Evolutionary conservation across 352 stramenopile species (phyloP).

Genomic region (Globisporangium paddicum): DNA sequence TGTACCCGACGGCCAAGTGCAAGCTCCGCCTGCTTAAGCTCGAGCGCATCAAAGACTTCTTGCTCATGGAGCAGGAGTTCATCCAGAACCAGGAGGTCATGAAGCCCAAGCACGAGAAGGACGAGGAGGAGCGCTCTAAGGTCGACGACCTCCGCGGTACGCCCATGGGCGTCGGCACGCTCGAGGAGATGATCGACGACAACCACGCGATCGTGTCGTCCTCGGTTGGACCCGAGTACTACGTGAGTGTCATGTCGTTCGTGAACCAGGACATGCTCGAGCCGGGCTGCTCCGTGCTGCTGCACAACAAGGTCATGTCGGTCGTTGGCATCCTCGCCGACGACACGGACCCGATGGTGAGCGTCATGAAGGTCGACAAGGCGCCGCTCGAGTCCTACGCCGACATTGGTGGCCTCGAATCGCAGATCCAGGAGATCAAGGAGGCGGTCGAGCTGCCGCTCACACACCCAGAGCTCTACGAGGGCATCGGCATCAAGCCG

Average conservation of each 20-base stretch:
- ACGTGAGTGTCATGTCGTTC: conserved; percentile 99
- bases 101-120: conserved; percentile 99
- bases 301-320: conserved; percentile 99
- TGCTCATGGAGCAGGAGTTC: conserved; percentile 99
- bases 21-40: conserved; percentile 99
- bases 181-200: conserved; percentile 99
- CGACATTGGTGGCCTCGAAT: conserved; percentile 99
- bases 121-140: conserved; percentile 98
- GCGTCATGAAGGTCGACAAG: conserved; percentile 99
- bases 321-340: conserved; percentile 99
- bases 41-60: conserved; percentile 99
- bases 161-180: conserved; percentile 96
- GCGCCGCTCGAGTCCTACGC: conserved; percentile 98
- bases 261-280: conserved; percentile 99
- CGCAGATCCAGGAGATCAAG: conserved; percentile 96
- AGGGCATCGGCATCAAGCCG: conserved; percentile 98
- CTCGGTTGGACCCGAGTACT: conserved; percentile 98
- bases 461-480: conserved; percentile 99
- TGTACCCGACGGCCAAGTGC: conserved; percentile 98
- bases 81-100: conserved; percentile 99
- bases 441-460: conserved; percentile 96
- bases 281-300: conserved; percentile 96
- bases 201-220: conserved; percentile 99
- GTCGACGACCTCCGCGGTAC: conserved; percentile 98
- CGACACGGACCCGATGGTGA: conserved; percentile 99